A percentile compares a stretch with the other conserved stretches of the same genome.
Conservation (phyloP, 2,329 filamentous ascomycete species). For the Metarhizium brunneum region DNA sequence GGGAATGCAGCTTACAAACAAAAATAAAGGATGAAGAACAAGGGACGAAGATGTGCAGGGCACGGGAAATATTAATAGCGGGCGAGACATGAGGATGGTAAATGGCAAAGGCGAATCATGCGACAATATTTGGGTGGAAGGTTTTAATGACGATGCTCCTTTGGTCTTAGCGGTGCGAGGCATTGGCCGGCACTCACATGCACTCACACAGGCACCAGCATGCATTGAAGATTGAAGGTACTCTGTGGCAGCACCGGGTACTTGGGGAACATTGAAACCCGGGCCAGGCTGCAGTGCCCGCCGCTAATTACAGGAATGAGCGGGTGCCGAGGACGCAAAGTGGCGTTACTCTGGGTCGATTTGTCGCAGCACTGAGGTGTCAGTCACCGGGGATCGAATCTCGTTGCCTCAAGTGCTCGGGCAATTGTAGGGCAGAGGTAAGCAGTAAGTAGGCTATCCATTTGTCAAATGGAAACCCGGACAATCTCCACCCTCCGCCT, state of each 20-base stretch:
- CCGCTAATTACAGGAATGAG: background rate
- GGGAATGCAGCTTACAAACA: background rate
- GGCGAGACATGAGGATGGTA: background rate
- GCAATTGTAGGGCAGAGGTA: no score
- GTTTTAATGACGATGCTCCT: conserved; percentile 4
- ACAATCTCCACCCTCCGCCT: background rate
- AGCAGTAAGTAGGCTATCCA: background rate
- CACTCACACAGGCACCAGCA: no score
- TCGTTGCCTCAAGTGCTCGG: no score
- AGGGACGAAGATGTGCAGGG: background rate
- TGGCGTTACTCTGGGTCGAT: conserved; percentile 5
- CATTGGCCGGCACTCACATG: no score
- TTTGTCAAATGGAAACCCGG: background rate
- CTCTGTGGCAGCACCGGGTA: no score
- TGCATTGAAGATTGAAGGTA: no score
- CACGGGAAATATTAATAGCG: background rate
- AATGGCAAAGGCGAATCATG: background rate
- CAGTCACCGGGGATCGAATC: no score
- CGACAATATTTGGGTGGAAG: background rate
- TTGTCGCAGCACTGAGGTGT: no score
- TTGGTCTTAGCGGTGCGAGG: background rate
- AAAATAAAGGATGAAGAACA: background rate
- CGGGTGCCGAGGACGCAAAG: conserved; percentile 2
- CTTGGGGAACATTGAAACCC: no score
- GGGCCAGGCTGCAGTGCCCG: no score